Percentiles rank a stretch among this genome's conserved stretches.
Evolutionary conservation across 768 basidiomycete species (phyloP).

Genomic region (Lenzites betulinus): DNA sequence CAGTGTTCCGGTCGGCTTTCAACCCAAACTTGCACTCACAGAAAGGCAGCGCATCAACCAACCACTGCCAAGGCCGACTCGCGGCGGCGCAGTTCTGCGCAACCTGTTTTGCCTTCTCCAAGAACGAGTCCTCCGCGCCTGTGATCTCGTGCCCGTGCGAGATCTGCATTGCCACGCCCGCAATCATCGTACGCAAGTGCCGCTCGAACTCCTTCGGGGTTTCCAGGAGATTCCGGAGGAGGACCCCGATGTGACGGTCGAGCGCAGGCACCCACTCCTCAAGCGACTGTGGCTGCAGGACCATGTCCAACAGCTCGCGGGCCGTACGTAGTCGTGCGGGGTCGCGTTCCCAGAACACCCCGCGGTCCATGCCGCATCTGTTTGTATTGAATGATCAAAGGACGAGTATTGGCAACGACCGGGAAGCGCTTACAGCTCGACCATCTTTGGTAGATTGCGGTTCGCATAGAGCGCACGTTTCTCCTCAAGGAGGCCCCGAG

Average conservation of each 20-base stretch:
- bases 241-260: neutral
- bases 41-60: slow-evolving; percentile 15
- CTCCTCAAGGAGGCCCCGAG: slow-evolving; percentile 33
- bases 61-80: neutral
- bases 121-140: neutral
- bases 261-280: neutral
- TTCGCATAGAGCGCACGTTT: slow-evolving; percentile 33
- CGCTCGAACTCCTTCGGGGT: slow-evolving; percentile 60
- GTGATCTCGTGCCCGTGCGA: slow-evolving; percentile 6
- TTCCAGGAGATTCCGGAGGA: slow-evolving; percentile 3
- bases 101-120: slow-evolving; percentile 1
- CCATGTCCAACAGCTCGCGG: slow-evolving; percentile 3
- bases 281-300: slow-evolving; percentile 4
- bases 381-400: neutral
- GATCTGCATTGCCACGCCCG: slow-evolving; percentile 10
- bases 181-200: slow-evolving; percentile 38
- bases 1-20: neutral
- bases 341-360: slow-evolving; percentile 11
- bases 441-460: slow-evolving; percentile 10
- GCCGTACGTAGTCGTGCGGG: slow-evolving; percentile 4
- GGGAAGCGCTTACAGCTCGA: neutral
- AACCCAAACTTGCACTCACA: slow-evolving; percentile 6
- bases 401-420: neutral
- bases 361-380: slow-evolving; percentile 13
- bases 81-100: slow-evolving; percentile 10